phyloP scores from a whole-genome alignment of 345 rosid genomes.

The Populus euphratica region DNA sequence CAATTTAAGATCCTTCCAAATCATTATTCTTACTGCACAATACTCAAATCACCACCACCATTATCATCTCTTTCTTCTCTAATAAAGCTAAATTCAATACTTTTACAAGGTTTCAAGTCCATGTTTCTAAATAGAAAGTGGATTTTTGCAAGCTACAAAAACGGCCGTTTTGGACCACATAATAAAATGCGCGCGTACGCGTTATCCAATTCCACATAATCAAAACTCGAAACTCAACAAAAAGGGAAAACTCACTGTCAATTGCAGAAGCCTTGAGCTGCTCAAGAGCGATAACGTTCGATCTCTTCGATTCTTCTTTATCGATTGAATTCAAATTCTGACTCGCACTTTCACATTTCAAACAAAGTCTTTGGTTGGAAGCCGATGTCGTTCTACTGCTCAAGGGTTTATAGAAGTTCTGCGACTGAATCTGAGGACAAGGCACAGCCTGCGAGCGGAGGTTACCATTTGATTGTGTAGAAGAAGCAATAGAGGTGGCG shows the following conservation, averaged over 20 bases:
- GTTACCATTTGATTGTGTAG: background rate
- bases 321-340: slow-evolving; percentile 4
- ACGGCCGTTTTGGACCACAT: background rate
- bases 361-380: background rate
- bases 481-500: background rate
- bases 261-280: slow-evolving; percentile 21
- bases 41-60: background rate
- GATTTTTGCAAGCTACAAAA: background rate
- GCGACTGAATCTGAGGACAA: background rate
- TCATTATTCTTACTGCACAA: background rate
- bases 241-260: slow-evolving; percentile 11
- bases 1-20: background rate
- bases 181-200: background rate
- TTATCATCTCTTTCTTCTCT: background rate
- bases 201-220: background rate
- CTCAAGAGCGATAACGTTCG: slow-evolving; percentile 16
- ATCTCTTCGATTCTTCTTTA: background rate
- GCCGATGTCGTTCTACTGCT: background rate
- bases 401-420: background rate
- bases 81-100: background rate
- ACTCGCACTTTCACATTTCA: slow-evolving; percentile 10
- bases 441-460: background rate
- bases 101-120: background rate
- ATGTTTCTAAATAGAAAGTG: background rate
- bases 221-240: background rate